Base-by-base conservation (phyloP, 2,329 filamentous ascomycete species). In the Juglanconis sp. region DNA sequence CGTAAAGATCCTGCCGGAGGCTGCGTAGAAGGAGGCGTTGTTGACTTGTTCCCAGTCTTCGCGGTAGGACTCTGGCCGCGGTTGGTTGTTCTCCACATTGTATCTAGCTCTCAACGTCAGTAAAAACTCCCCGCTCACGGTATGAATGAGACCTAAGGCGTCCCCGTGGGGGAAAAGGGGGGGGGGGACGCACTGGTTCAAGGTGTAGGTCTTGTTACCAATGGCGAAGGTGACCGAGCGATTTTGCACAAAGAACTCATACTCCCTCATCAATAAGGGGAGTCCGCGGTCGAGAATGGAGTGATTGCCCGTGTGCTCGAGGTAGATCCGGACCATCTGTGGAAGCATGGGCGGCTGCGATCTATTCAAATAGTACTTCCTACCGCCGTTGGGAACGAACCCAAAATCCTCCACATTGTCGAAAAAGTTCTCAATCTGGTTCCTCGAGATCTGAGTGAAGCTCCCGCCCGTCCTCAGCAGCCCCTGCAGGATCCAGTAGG, bases 341-440 rank as follows among this genome's bases (percentile, higher is more conserved):
- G 87, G 78, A 55, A 90, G 73, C 50, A 90, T 70, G 1, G 87
- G 87, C 17, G 87, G 87, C 71, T 89, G 87, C 2, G 85, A 88
- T 35, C 87, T 80, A 69, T 89, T 88, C 57, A 88, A 77, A 65
- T 89, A 90, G 75, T 90, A 89, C 32, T 83, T 67, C 13, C 87
- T 77, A n/a, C 84, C 85, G 7, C 87, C 87, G 62, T 90, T 90
- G 42, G 87, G 87, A 4, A 89, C 79, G 67, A 89, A 88, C 10
- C 87, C 87, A 65, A 83, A 85, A 9, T 79, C 71, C 10, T 89
- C 85, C 4, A 90, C 80, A 42, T 89, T 77, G 65, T 89, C 87
- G 10, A 89, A 73, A 65, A 89, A 89, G 69, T 90, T 90, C 68
- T 89, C 85, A 63, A 89, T 87, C 35, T 85, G 87, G 71, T 89